A percentile compares a stretch with the other conserved stretches of the same genome.
These are phyloP conservation scores for Salpingoeca rosetta DNA, from an alignment of 78 protist species.

Conservation along the genomic window DNA sequence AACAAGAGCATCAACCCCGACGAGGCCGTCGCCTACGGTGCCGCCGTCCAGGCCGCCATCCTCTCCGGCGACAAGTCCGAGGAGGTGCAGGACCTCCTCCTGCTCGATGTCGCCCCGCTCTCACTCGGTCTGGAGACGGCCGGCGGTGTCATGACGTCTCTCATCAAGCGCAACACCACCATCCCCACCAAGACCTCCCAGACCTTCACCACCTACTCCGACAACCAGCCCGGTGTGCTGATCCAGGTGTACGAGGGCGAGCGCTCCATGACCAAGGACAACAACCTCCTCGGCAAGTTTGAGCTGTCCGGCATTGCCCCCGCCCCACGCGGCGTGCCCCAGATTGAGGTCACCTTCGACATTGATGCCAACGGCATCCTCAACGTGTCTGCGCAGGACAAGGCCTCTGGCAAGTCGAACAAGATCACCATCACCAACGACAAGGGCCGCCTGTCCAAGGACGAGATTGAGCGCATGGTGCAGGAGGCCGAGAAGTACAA, in stretches of 20 bases:
- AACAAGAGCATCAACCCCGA: constrained; percentile 90
- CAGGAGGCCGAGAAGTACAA: constrained; percentile 81
- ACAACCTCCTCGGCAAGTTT: constrained; percentile 91
- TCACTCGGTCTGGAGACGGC: constrained; percentile 97
- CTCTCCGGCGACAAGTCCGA: constrained; percentile 56
- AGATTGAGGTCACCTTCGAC: constrained; percentile 94
- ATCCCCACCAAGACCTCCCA: constrained; percentile 93
- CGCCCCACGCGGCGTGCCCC: constrained; percentile 95
- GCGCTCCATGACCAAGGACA: constrained; percentile 80
- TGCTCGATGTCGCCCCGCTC: constrained; percentile 96
- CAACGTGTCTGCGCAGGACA: constrained; percentile 89
- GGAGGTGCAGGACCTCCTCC: constrained; percentile 54
- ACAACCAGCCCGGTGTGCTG: constrained; percentile 86
- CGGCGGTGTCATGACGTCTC: constrained; percentile 96
- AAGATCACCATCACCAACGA: constrained; percentile 92
- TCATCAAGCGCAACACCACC: constrained; percentile 95
- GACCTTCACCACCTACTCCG: constrained; percentile 90
- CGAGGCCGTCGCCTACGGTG: constrained; percentile 99
- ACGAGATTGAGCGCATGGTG: constrained; percentile 93
- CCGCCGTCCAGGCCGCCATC: constrained; percentile 98
- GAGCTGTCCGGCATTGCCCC: constrained; percentile 93
- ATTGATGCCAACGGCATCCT: constrained; percentile 92
- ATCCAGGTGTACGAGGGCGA: constrained; percentile 93
- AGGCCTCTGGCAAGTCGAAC: constrained; percentile 67
- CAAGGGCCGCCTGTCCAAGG: constrained; percentile 80